phyloP scores from a whole-genome alignment of 73 alveolate species.

The Stentor coeruleus region DNA sequence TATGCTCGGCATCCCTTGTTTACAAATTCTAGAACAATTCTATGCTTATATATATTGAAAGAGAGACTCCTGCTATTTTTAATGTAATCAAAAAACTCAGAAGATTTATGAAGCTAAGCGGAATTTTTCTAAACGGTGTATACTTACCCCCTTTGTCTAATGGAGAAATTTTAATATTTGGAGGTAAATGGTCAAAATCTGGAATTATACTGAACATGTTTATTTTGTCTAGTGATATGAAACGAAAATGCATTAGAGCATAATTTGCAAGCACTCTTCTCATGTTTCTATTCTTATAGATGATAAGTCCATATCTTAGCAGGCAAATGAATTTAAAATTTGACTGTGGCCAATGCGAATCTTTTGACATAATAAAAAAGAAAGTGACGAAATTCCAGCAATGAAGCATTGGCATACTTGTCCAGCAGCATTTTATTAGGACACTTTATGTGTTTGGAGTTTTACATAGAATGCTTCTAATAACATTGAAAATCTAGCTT shows the following conservation, averaged over 20 bases:
- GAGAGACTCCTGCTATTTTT: no score
- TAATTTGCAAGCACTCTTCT: not conserved
- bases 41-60: no score
- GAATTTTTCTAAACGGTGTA: not conserved
- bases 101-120: not conserved
- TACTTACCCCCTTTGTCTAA: not conserved
- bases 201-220: not conserved
- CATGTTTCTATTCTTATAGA: not conserved
- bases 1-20: no score
- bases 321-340: not conserved
- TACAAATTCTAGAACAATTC: no score
- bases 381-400: not conserved
- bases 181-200: not conserved
- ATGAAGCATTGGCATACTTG: not conserved
- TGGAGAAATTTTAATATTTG: not conserved
- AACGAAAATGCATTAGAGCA: not conserved
- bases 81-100: no score
- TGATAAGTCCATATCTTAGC: not conserved
- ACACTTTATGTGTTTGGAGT: conserved; percentile 3
- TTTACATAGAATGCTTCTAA: not conserved
- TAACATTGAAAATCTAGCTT: not conserved
- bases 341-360: not conserved
- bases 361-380: not conserved
- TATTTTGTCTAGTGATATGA: not conserved
- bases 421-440: not conserved